phyloP scores from a whole-genome alignment of 1,284 basidiomycete species.

The Bondarzewia mesenterica region DNA sequence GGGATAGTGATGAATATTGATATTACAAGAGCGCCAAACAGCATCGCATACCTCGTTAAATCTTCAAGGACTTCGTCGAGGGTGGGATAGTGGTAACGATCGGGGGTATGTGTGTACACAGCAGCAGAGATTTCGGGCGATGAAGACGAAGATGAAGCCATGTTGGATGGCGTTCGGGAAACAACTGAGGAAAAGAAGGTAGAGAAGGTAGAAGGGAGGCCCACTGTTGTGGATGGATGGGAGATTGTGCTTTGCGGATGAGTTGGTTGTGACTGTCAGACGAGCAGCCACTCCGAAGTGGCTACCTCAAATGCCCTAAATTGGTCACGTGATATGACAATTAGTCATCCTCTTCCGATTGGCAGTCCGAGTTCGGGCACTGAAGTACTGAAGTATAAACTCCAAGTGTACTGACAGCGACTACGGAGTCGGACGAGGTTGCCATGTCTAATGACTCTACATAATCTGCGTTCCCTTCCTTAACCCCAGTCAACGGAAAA shows the following conservation, averaged over 20 bases:
- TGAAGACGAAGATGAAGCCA: slow-evolving; percentile 57
- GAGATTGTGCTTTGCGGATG: slow-evolving; percentile 5
- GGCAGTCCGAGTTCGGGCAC: too few relatives aligned
- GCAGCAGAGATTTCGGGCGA: slow-evolving; percentile 62
- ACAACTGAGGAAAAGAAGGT: slow-evolving; percentile 37
- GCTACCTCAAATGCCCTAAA: too few relatives aligned
- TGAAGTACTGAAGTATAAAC: too few relatives aligned
- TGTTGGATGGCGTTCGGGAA: slow-evolving; percentile 21
- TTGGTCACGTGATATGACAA: background rate
- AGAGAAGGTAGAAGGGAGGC: slow-evolving; percentile 4
- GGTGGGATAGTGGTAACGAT: slow-evolving; percentile 56
- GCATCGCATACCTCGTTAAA: slow-evolving; percentile 61
- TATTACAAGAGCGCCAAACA: slow-evolving; percentile 6
- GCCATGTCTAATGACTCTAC: too few relatives aligned
- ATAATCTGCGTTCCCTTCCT: too few relatives aligned
- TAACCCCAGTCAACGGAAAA: too few relatives aligned
- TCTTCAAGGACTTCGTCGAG: slow-evolving; percentile 84
- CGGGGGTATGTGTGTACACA: slow-evolving; percentile 34
- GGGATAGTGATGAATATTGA: slow-evolving; percentile 9
- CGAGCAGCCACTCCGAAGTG: too few relatives aligned
- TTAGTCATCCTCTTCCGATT: slow-evolving; percentile 19
- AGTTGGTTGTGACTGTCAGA: background rate
- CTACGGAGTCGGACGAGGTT: too few relatives aligned
- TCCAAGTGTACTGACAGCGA: too few relatives aligned
- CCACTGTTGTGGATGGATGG: slow-evolving; percentile 1